These are phyloP conservation scores for Termitomyces sp. DNA, from an alignment of 768 basidiomycete genomes.

Conservation along the genomic window DNA sequence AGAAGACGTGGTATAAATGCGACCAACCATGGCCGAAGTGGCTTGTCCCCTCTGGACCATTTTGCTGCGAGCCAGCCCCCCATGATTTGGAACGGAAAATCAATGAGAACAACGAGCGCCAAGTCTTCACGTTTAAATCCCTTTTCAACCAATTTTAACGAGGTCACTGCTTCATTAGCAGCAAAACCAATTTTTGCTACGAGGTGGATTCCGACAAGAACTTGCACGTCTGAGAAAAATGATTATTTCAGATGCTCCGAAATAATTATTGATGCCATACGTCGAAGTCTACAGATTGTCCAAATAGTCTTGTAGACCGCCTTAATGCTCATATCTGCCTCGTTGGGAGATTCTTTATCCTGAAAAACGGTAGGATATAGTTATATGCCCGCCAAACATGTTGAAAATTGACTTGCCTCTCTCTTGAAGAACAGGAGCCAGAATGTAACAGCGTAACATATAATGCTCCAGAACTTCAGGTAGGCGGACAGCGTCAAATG, in stretches of 20 bases:
- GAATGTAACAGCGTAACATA: slow-evolving; percentile 80
- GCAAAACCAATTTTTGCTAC: slow-evolving; percentile 94
- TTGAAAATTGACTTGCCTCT: slow-evolving; percentile 50
- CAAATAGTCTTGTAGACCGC: slow-evolving; percentile 94
- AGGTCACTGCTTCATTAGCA: slow-evolving; percentile 87
- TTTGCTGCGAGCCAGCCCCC: slow-evolving; percentile 93
- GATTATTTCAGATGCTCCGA: background rate
- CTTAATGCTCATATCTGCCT: slow-evolving; percentile 85
- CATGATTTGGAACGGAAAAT: slow-evolving; percentile 95
- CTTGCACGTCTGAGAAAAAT: slow-evolving; percentile 73
- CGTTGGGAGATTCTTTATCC: slow-evolving; percentile 71
- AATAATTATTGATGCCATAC: slow-evolving; percentile 38
- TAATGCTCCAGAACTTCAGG: slow-evolving; percentile 78
- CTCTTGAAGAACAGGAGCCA: slow-evolving; percentile 87
- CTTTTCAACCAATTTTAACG: slow-evolving; percentile 94
- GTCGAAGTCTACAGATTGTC: slow-evolving; percentile 85
- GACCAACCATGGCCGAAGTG: slow-evolving; percentile 82
- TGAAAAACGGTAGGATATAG: background rate
- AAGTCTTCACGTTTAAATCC: slow-evolving; percentile 94
- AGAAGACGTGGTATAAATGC: slow-evolving; percentile 86
- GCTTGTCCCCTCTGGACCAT: slow-evolving; percentile 79
- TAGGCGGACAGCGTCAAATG: slow-evolving; percentile 71
- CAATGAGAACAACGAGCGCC: slow-evolving; percentile 91
- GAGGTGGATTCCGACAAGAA: slow-evolving; percentile 79
- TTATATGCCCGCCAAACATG: background rate